Evolutionary conservation across 2,329 filamentous ascomycete species (phyloP), one percentile per base, ranked within the genome.

Genomic region (Stagonosporopsis cucurbitacearum): DNA sequence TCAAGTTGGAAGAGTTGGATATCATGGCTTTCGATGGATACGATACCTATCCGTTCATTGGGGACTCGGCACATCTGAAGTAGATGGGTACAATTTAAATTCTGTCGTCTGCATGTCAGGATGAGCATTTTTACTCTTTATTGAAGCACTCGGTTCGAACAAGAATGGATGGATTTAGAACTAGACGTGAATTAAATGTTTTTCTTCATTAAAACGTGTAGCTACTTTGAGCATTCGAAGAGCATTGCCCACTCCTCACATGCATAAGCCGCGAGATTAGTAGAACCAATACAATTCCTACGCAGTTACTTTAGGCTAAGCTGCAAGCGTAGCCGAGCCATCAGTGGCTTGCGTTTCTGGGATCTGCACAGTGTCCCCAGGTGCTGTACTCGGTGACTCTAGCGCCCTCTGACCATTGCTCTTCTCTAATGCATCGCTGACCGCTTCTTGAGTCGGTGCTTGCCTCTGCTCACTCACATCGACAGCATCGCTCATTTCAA

Each of bases 401-500:
- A 25, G 7, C 19, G 7, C 37, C 15, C 32, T 12, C 26, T 37
- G 22, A n/a, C 12, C 22, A 20, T 5, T n/a, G 2, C 5, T n/a
- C 37, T 39, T 25, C 20, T 28, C 6, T 4, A 13, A 17, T 15
- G 2, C 17, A 19, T 33, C 25, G n/a, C n/a, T n/a, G 25, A 32
- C 35, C 3, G 40, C 26, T 13, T 19, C 17, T 23, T 13, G 35
- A 37, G 36, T 19, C 6, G 23, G 23, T n/a, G 35, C 37, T 5
- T 39, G 47, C 2, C 15, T 33, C 8, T 32, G 23, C 2, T 43
- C 23, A 15, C 30, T 22, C 39, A 17, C 11, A 5, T 41, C 11
- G 17, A 12, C 49, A 15, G 32, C 65, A 11, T 54, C 58, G 33
- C 68, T 58, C 65, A 70, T 71, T 13, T 71, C 66, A 3, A 67